A percentile compares a stretch with the other conserved stretches of the same genome.
phyloP scores from a whole-genome alignment of 768 basidiomycete species.

The Amanita pallidorosea region DNA sequence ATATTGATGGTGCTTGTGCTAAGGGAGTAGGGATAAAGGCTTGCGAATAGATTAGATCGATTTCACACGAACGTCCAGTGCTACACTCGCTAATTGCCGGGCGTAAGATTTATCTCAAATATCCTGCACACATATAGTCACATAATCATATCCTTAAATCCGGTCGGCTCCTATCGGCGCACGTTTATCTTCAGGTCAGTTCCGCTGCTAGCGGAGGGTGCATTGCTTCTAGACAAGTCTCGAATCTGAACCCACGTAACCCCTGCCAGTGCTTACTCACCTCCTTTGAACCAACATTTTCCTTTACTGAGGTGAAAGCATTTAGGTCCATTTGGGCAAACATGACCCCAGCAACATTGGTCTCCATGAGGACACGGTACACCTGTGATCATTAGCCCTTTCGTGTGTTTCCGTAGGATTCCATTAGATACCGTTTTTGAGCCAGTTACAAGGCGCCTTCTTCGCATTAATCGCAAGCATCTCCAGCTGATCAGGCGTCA shows the following conservation, averaged over 20 bases:
- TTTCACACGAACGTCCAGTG: conserved; percentile 48
- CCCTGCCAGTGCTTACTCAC: conserved; percentile 17
- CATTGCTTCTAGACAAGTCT: conserved; percentile 27
- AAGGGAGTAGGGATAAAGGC: conserved; percentile 8
- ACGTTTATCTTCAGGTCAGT: not conserved
- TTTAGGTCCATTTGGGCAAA: conserved; percentile 69
- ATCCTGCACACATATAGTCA: conserved; percentile 5
- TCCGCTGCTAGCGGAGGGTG: conserved; percentile 20
- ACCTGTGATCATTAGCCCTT: conserved; percentile 26
- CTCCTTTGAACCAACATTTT: conserved; percentile 84
- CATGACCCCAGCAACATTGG: conserved; percentile 75
- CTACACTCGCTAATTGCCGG: conserved; percentile 34
- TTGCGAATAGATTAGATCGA: conserved; percentile 34
- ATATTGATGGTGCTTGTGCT: conserved; percentile 23
- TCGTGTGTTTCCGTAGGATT: not conserved
- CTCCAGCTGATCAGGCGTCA: conserved; percentile 62
- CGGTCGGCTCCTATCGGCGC: not conserved
- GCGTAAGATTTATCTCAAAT: not conserved
- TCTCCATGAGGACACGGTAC: conserved; percentile 67
- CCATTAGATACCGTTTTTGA: conserved; percentile 52
- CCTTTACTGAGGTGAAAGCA: conserved; percentile 67
- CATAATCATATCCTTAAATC: conserved; percentile 7
- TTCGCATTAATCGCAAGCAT: conserved; percentile 69
- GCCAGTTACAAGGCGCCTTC: conserved; percentile 79
- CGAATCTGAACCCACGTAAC: not conserved